phyloP scores from a whole-genome alignment of 2,329 filamentous ascomycete genomes.

The Aspergillus sp. region DNA sequence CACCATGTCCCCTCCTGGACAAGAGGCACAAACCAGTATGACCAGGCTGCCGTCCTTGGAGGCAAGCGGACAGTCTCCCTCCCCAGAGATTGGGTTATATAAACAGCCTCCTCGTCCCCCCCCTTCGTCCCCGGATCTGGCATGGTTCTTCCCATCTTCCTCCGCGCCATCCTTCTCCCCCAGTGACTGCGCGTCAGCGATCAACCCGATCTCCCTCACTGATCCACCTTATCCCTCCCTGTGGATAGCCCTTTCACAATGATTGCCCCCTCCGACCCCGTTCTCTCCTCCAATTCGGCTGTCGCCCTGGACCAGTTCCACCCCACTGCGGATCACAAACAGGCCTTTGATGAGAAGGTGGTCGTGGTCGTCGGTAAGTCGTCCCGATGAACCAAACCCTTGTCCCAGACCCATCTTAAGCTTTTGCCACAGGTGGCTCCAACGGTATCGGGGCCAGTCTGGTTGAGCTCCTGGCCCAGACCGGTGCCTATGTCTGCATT shows the following conservation, averaged over 20 bases:
- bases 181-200: neutral
- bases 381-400: neutral
- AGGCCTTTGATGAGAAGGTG: slow-evolving; percentile 19
- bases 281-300: slow-evolving; percentile 10
- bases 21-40: neutral
- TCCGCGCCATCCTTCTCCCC: neutral
- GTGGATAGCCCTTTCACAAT: slow-evolving; percentile 6
- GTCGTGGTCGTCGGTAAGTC: slow-evolving; percentile 19
- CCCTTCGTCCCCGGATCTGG: neutral
- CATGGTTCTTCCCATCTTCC: neutral
- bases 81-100: neutral
- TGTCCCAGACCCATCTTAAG: neutral
- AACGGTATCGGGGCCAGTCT: slow-evolving; percentile 47
- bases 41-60: neutral
- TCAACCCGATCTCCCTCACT: neutral
- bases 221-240: neutral
- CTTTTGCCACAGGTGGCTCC: slow-evolving; percentile 34
- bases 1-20: neutral
- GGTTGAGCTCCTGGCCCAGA: slow-evolving; percentile 38
- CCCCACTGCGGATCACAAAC: slow-evolving; percentile 9
- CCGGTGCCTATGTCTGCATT: slow-evolving; percentile 44
- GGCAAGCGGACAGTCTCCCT: neutral
- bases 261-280: slow-evolving; percentile 18
- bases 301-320: slow-evolving; percentile 14
- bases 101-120: neutral